A percentile compares a stretch with the other conserved stretches of the same genome.
phyloP scores from a whole-genome alignment of 306 rosid species.

The Acacia confusa region DNA sequence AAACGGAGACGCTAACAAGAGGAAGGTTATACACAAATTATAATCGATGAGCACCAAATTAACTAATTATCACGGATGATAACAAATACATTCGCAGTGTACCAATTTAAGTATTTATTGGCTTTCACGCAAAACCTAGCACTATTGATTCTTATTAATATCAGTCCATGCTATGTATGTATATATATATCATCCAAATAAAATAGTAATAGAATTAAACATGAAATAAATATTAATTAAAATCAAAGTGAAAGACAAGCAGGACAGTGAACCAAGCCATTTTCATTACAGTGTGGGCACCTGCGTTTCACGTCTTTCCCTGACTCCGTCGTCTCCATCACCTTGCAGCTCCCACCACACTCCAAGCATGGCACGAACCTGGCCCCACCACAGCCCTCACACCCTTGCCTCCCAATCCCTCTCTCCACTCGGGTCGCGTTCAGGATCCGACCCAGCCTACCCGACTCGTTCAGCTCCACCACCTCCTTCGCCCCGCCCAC shows the following conservation, averaged over 20 bases:
- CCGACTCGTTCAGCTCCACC: conserved; percentile 64
- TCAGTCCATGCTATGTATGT: not conserved
- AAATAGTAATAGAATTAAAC: not conserved
- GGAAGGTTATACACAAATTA: too few relatives aligned
- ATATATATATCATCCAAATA: too few relatives aligned
- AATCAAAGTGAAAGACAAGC: conserved; percentile 40
- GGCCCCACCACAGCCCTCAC: conserved; percentile 81
- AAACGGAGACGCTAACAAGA: too few relatives aligned
- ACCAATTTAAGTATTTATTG: not conserved
- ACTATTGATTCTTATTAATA: not conserved
- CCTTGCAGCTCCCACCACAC: conserved; percentile 79
- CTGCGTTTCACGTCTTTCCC: conserved; percentile 40
- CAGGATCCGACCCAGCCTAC: conserved; percentile 58
- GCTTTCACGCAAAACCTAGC: not conserved
- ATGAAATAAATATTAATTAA: not conserved
- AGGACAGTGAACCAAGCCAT: conserved; percentile 74
- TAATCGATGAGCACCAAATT: not conserved
- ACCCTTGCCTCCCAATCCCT: conserved; percentile 58
- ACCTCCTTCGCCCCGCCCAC: conserved; percentile 72
- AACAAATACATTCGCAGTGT: not conserved
- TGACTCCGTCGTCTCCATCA: conserved; percentile 18
- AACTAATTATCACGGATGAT: not conserved
- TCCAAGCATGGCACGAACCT: conserved; percentile 85
- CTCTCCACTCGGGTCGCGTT: conserved; percentile 62
- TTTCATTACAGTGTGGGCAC: conserved; percentile 72